A percentile compares a stretch with the other conserved stretches of the same genome.
These are phyloP conservation scores for Colletotrichum sp. DNA, from an alignment of 2,329 filamentous ascomycete genomes.

Conservation along the genomic window DNA sequence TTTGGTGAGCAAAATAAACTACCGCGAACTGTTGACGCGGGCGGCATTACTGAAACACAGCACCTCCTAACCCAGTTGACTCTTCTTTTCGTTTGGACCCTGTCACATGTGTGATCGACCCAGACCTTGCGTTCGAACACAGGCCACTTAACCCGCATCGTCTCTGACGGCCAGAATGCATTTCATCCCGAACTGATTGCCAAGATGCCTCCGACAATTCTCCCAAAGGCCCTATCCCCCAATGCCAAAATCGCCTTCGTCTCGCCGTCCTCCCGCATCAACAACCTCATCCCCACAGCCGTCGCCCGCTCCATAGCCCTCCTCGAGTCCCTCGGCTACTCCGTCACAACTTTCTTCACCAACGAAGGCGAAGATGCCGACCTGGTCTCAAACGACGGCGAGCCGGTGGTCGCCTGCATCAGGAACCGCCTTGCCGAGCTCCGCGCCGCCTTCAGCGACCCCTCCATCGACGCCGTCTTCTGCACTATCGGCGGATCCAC, in stretches of 20 bases:
- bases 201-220: conserved; percentile 20
- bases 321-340: conserved; percentile 36
- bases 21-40: not conserved
- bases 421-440: conserved; percentile 41
- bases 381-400: conserved; percentile 23
- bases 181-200: not conserved
- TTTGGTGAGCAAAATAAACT: not conserved
- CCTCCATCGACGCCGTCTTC: conserved; percentile 38
- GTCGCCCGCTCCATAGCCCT: conserved; percentile 34
- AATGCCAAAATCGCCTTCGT: conserved; percentile 44
- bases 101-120: not conserved
- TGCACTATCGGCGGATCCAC: conserved; percentile 44
- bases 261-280: conserved; percentile 44
- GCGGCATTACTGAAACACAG: not conserved
- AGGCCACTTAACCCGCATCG: not conserved
- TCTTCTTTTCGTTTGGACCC: not conserved
- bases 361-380: not conserved
- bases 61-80: not conserved
- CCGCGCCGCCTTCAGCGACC: conserved; percentile 41
- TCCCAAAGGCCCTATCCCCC: conserved; percentile 32
- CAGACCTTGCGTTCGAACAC: not conserved
- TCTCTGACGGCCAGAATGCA: not conserved
- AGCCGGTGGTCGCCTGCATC: conserved; percentile 36
- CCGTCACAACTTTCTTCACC: conserved; percentile 36
- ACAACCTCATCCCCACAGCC: conserved; percentile 30